Conservation (phyloP, 2,329 filamentous ascomycete genomes). For the Xylaria multiplex region DNA sequence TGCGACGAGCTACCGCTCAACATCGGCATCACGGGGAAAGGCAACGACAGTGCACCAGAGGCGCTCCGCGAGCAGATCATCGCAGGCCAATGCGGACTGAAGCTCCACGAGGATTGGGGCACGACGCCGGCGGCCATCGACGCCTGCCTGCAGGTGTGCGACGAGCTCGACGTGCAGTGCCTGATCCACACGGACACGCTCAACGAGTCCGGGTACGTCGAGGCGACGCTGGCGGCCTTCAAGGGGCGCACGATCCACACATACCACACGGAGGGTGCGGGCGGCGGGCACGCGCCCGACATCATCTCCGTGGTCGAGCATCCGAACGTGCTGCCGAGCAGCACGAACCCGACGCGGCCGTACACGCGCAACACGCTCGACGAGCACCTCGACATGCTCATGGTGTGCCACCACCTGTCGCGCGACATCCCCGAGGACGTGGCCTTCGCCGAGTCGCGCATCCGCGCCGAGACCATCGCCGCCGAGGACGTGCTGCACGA, state of each 20-base stretch:
- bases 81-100: slow-evolving; percentile 89
- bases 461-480: slow-evolving; percentile 94
- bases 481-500: slow-evolving; percentile 97
- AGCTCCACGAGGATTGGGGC: slow-evolving; percentile 97
- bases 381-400: slow-evolving; percentile 97
- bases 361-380: slow-evolving; percentile 93
- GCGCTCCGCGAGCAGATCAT: slow-evolving; percentile 82
- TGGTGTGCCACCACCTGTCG: slow-evolving; percentile 95
- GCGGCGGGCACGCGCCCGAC: slow-evolving; percentile 93
- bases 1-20: slow-evolving; percentile 85
- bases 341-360: slow-evolving; percentile 91
- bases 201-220: slow-evolving; percentile 97
- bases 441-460: slow-evolving; percentile 92
- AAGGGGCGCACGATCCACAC: slow-evolving; percentile 91
- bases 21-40: slow-evolving; percentile 90
- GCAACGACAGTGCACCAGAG: slow-evolving; percentile 79
- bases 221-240: slow-evolving; percentile 87
- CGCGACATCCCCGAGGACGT: slow-evolving; percentile 96
- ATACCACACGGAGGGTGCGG: slow-evolving; percentile 96
- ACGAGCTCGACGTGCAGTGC: slow-evolving; percentile 91
- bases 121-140: slow-evolving; percentile 92
- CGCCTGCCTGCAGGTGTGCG: slow-evolving; percentile 83
- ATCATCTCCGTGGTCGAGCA: slow-evolving; percentile 95
- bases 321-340: slow-evolving; percentile 86
- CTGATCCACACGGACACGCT: slow-evolving; percentile 96